Percentiles rank a stretch among this genome's conserved stretches.
Evolutionary conservation across 192 early-diverging fungal genomes (phyloP).

Genomic region (Coemansia sp.): DNA sequence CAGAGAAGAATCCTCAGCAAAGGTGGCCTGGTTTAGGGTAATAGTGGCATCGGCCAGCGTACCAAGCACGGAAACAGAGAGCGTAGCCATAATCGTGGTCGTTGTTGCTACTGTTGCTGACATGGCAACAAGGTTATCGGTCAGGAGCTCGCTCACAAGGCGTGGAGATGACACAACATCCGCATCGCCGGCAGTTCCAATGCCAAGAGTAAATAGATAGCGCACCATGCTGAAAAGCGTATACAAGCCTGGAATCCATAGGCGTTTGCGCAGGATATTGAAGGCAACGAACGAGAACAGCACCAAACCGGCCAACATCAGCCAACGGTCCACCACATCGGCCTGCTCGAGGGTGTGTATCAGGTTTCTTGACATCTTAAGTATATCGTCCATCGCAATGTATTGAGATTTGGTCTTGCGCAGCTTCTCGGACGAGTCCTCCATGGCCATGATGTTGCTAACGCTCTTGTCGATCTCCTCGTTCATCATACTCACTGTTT

Average conservation of each 20-base stretch:
- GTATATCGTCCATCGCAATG: conserved; percentile 32
- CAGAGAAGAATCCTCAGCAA: not conserved
- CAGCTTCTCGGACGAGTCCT: conserved; percentile 38
- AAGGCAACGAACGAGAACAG: conserved; percentile 41
- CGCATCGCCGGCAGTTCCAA: not conserved
- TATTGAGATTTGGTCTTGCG: conserved; percentile 34
- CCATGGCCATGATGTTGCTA: conserved; percentile 32
- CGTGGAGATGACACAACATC: not conserved
- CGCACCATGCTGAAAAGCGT: conserved; percentile 22
- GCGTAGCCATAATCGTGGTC: not conserved
- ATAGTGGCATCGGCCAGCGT: not conserved
- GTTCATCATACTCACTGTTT: conserved; percentile 54
- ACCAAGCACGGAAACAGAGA: not conserved
- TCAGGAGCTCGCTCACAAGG: not conserved
- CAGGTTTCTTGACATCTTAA: conserved; percentile 35
- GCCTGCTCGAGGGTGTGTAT: conserved; percentile 43
- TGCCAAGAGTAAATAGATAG: conserved; percentile 16
- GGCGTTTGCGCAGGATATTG: conserved; percentile 48
- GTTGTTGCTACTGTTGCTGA: not conserved
- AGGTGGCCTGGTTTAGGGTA: not conserved
- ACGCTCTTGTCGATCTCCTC: conserved; percentile 53
- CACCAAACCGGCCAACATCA: conserved; percentile 46
- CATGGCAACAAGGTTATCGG: not conserved
- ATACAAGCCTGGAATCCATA: conserved; percentile 51
- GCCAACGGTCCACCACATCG: conserved; percentile 45